Evolutionary conservation across 225 moss, liverwort and hornwort genomes (phyloP).

Genomic region (Physcomitrellopsis africana): DNA sequence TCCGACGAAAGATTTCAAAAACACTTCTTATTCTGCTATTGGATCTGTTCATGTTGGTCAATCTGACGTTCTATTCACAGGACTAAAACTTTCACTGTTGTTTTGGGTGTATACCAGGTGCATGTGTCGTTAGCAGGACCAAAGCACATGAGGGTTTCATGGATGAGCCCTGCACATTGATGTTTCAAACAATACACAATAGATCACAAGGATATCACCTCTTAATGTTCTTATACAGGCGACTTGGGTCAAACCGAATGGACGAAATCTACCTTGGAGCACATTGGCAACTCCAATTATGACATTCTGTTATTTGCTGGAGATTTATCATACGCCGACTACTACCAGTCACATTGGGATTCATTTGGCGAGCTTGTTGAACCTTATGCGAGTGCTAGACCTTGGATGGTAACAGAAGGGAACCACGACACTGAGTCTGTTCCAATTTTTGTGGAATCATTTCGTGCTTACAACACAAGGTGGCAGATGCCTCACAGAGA

Average conservation of each 20-base stretch:
- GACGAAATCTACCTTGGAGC: slow-evolving; percentile 74
- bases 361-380: slow-evolving; percentile 82
- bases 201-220: slow-evolving; percentile 1
- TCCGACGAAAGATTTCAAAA: no score
- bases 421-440: slow-evolving; percentile 83
- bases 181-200: no score
- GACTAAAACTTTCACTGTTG: no score
- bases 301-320: slow-evolving; percentile 76
- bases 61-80: no score
- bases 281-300: slow-evolving; percentile 60
- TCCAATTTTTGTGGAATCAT: slow-evolving; percentile 65
- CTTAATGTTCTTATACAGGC: slow-evolving; percentile 43
- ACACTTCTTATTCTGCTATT: no score
- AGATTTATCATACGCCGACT: slow-evolving; percentile 89
- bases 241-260: slow-evolving; percentile 88
- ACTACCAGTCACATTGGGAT: slow-evolving; percentile 92
- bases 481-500: slow-evolving; percentile 85
- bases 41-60: no score
- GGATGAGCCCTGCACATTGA: no score
- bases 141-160: no score
- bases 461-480: slow-evolving; percentile 78
- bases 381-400: slow-evolving; percentile 72
- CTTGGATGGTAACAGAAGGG: slow-evolving; percentile 92
- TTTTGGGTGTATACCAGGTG: no score
- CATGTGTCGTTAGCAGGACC: no score